Conservation (phyloP, 225 moss, liverwort and hornwort genomes). For the Bryum argenteum region DNA sequence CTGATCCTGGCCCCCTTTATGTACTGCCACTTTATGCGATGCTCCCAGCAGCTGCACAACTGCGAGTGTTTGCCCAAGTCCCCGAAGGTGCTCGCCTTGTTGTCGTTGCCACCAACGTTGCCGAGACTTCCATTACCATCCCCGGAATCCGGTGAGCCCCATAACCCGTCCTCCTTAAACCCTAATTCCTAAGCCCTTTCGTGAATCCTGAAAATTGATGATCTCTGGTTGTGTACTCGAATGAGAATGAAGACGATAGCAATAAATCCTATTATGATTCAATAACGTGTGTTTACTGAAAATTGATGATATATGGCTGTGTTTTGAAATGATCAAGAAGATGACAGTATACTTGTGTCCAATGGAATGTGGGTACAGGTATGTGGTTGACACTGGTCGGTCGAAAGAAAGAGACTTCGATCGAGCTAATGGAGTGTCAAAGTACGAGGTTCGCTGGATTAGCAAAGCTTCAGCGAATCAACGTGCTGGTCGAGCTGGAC, state of each 20-base stretch:
- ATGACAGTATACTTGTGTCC: not conserved
- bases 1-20: constrained; percentile 67
- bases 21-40: constrained; percentile 94
- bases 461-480: constrained; percentile 99
- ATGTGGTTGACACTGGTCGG: constrained; percentile 95
- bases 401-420: constrained; percentile 88
- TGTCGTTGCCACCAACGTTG: constrained; percentile 96
- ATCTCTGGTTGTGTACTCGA: not conserved
- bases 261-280: no score
- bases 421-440: constrained; percentile 79
- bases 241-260: not conserved
- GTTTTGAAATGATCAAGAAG: not conserved
- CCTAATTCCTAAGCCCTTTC: not conserved
- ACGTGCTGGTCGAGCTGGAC: constrained; percentile 94
- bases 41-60: constrained; percentile 92
- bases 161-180: not conserved
- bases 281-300: not conserved
- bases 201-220: constrained; percentile 2
- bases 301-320: not conserved
- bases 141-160: constrained; percentile 73
- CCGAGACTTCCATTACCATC: constrained; percentile 98
- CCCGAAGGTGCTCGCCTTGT: constrained; percentile 84
- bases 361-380: constrained; percentile 41
- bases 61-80: constrained; percentile 80
- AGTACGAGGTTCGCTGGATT: constrained; percentile 96